phyloP scores from a whole-genome alignment of 2,329 filamentous ascomycete species.

The Arthrinium puccinioides region DNA sequence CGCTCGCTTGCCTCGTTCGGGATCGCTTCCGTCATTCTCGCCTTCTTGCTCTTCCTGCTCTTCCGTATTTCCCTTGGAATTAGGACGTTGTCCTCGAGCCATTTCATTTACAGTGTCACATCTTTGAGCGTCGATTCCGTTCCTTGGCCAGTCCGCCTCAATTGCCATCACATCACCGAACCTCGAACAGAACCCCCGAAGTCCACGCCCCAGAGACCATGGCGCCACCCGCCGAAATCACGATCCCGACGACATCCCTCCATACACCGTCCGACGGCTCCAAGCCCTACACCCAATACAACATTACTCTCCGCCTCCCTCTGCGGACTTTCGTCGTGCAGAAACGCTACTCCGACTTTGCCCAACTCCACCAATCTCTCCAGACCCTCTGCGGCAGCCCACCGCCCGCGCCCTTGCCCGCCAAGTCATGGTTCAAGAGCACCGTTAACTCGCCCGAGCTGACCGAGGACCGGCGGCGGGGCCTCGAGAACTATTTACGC shows the following conservation, averaged over 20 bases:
- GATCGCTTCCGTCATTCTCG: too few relatives aligned
- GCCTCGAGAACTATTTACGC: slow-evolving; percentile 64
- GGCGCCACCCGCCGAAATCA: slow-evolving; percentile 60
- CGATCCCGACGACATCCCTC: slow-evolving; percentile 58
- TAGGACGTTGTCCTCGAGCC: too few relatives aligned
- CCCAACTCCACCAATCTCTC: slow-evolving; percentile 56
- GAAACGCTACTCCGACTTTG: slow-evolving; percentile 80
- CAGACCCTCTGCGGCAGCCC: slow-evolving; percentile 50
- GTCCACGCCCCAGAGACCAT: too few relatives aligned
- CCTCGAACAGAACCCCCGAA: too few relatives aligned
- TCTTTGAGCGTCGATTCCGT: too few relatives aligned
- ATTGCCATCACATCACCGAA: too few relatives aligned
- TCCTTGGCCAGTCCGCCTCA: too few relatives aligned
- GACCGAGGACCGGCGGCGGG: slow-evolving; percentile 61
- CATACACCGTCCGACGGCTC: slow-evolving; percentile 38
- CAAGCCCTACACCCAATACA: slow-evolving; percentile 71
- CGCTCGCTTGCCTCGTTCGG: too few relatives aligned
- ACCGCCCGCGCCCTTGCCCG: slow-evolving; percentile 61
- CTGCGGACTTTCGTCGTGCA: slow-evolving; percentile 68
- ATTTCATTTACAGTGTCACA: too few relatives aligned
- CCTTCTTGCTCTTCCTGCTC: too few relatives aligned
- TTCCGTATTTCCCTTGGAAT: too few relatives aligned
- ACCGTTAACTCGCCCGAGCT: slow-evolving; percentile 63
- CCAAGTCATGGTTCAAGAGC: slow-evolving; percentile 70
- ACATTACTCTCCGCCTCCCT: slow-evolving; percentile 69